These are phyloP conservation scores for Spergularia azorica DNA, from an alignment of 179 eudicot species.

Conservation along the genomic window DNA sequence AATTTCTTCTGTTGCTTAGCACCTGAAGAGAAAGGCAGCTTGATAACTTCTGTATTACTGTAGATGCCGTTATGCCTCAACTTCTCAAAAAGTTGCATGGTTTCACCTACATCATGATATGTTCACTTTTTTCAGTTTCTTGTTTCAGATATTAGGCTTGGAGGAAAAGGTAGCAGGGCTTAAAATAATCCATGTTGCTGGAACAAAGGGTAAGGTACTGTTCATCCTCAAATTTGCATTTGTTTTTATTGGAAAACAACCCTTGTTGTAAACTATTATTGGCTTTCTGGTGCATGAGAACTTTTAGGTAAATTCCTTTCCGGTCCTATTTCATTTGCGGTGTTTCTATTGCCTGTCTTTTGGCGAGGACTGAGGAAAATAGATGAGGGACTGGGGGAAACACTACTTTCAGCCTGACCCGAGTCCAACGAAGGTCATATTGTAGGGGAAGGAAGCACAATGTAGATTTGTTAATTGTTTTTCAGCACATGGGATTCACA, in stretches of 20 bases:
- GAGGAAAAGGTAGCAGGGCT: slow-evolving; percentile 69
- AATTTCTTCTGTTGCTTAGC: background rate
- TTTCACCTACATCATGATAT: slow-evolving; percentile 6
- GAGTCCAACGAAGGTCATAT: background rate
- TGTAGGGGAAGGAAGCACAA: background rate
- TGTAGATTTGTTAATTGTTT: background rate
- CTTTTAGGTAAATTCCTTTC: slow-evolving; percentile 1
- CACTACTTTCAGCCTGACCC: background rate
- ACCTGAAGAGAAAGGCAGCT: background rate
- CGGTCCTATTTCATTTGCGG: background rate
- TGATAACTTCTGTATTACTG: too few species aligned
- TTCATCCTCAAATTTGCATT: background rate
- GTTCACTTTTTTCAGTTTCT: slow-evolving; percentile 6
- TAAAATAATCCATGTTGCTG: slow-evolving; percentile 88
- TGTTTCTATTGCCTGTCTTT: background rate
- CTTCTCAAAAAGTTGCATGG: background rate
- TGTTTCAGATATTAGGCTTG: slow-evolving; percentile 66
- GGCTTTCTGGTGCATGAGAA: background rate
- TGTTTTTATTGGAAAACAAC: background rate
- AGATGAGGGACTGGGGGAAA: background rate
- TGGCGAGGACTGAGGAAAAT: background rate
- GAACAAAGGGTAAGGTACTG: slow-evolving; percentile 89
- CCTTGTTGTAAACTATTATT: background rate
- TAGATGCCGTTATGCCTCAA: slow-evolving; percentile 1
- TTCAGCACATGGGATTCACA: background rate